Evolutionary conservation across 139 green algal species (phyloP).

Genomic region (Chlamydomonas incerta): DNA sequence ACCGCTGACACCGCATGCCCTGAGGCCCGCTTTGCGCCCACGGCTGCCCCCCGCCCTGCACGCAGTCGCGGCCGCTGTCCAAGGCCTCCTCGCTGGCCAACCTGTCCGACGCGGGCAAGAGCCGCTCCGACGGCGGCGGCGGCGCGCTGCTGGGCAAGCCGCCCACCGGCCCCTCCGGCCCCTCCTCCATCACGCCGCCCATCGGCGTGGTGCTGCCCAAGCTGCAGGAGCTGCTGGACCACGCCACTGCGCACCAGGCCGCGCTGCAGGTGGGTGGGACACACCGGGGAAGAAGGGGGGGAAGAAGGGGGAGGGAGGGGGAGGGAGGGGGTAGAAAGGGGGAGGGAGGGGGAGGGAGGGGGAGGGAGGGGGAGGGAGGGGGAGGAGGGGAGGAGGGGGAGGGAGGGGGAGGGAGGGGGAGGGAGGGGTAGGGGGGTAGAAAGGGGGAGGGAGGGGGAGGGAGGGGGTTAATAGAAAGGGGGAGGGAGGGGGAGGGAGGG

Average conservation of each 20-base stretch:
- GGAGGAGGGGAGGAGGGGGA: too few species aligned
- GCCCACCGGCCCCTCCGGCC: constrained; percentile 29
- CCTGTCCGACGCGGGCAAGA: constrained; percentile 18
- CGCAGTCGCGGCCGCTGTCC: constrained; percentile 19
- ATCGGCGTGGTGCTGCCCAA: constrained; percentile 58
- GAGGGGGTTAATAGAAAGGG: too few species aligned
- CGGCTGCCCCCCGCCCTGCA: neutral
- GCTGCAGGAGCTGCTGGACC: constrained; percentile 77
- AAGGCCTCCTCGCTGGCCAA: constrained; percentile 50
- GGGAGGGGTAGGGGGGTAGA: too few species aligned
- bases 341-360: neutral
- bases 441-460: too few species aligned
- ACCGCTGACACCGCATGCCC: too few species aligned
- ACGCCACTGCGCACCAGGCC: constrained; percentile 34
- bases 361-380: too few species aligned
- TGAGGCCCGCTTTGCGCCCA: too few species aligned
- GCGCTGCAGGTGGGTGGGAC: constrained; percentile 30
- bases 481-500: too few species aligned
- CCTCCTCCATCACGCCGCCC: neutral
- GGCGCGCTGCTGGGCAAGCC: constrained; percentile 37
- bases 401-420: too few species aligned
- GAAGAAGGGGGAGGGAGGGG: neutral
- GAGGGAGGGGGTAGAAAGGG: neutral
- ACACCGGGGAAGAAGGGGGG: neutral
- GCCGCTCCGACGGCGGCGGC: constrained; percentile 9